These are phyloP conservation scores for Lyophyllum decastes DNA, from an alignment of 768 basidiomycete genomes.

Conservation along the genomic window DNA sequence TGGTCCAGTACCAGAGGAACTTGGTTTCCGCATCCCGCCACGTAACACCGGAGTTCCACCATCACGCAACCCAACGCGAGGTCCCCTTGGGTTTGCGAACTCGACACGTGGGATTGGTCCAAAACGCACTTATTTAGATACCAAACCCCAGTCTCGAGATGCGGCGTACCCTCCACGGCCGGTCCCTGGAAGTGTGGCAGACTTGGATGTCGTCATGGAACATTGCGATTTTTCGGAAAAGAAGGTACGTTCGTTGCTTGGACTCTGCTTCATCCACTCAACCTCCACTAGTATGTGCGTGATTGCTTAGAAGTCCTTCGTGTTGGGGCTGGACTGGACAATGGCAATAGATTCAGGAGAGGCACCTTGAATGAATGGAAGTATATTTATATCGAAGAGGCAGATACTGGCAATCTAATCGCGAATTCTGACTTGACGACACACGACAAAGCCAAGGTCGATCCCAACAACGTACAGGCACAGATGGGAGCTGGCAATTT, in stretches of 20 bases:
- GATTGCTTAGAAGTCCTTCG: constrained; percentile 95
- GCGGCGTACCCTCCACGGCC: constrained; percentile 89
- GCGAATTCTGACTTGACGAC: constrained; percentile 5
- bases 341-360: constrained; percentile 70
- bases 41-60: constrained; percentile 79
- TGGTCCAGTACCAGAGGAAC: constrained; percentile 65
- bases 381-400: constrained; percentile 80
- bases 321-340: constrained; percentile 88
- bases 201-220: constrained; percentile 88
- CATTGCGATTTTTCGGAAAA: constrained; percentile 87
- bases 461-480: constrained; percentile 54
- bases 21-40: constrained; percentile 56
- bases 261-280: constrained; percentile 8
- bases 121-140: constrained; percentile 75
- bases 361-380: constrained; percentile 83
- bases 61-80: constrained; percentile 44
- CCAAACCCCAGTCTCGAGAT: constrained; percentile 59
- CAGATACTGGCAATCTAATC: constrained; percentile 28
- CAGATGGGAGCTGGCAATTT: constrained; percentile 64
- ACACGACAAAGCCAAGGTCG: constrained; percentile 22
- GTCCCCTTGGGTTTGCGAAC: constrained; percentile 40
- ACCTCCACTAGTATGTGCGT: constrained; percentile 78
- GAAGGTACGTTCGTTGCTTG: constrained; percentile 49
- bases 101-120: constrained; percentile 74
- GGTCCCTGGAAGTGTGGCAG: constrained; percentile 78